A percentile compares a stretch with the other conserved stretches of the same genome.
phyloP scores from a whole-genome alignment of 2,329 filamentous ascomycete genomes.

The Delphinella strobiligena region DNA sequence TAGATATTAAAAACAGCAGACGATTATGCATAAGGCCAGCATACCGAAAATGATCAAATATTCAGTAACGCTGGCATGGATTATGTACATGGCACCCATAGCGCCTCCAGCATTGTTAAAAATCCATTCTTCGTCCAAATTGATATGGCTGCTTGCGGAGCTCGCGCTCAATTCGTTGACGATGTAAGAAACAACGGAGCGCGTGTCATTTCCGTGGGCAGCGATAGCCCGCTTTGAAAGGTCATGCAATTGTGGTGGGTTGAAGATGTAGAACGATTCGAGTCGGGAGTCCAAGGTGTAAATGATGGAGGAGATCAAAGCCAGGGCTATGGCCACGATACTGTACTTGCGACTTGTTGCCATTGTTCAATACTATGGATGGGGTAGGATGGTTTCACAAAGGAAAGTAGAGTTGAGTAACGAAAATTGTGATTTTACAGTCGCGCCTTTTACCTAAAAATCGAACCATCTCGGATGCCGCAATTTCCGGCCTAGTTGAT shows the following conservation, averaged over 20 bases:
- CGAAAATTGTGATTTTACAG: too few species aligned
- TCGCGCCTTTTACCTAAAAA: background rate
- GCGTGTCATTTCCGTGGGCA: slow-evolving; percentile 64
- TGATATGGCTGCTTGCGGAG: slow-evolving; percentile 41
- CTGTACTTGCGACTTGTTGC: slow-evolving; percentile 16
- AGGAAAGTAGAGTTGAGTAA: too few species aligned
- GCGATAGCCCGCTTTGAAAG: slow-evolving; percentile 54
- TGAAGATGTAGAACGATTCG: slow-evolving; percentile 59
- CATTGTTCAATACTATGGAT: background rate
- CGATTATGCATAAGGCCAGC: background rate
- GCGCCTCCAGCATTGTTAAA: slow-evolving; percentile 88
- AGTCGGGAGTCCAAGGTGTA: slow-evolving; percentile 45
- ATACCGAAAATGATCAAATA: slow-evolving; percentile 73
- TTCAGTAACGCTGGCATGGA: slow-evolving; percentile 79
- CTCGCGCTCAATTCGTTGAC: slow-evolving; percentile 49
- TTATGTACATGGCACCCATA: slow-evolving; percentile 85
- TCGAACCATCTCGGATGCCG: background rate
- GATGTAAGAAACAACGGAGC: slow-evolving; percentile 56
- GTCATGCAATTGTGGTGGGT: slow-evolving; percentile 54
- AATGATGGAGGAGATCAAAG: slow-evolving; percentile 41
- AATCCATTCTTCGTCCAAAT: slow-evolving; percentile 68
- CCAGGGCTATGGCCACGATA: slow-evolving; percentile 42
- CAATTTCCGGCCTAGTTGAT: too few species aligned
- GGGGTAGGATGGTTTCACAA: too few species aligned
- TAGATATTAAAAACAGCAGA: background rate